phyloP scores from a whole-genome alignment of 495 filamentous ascomycete genomes.

The Penicillium samsonianum region DNA sequence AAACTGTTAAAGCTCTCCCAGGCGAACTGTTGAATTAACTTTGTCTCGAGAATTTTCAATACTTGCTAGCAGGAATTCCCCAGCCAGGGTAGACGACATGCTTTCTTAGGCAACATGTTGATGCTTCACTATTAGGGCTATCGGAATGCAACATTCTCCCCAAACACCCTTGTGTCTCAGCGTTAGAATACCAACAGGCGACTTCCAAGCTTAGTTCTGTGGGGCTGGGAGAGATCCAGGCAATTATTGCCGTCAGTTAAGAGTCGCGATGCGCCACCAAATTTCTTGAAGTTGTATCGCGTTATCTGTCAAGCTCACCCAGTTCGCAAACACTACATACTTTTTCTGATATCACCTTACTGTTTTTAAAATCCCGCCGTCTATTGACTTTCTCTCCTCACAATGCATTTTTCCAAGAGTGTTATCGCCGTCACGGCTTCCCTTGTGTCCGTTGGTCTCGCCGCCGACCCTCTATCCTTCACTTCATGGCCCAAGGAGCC shows the following conservation, averaged over 20 bases:
- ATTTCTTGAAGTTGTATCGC: constrained; percentile 1
- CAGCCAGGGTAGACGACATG: constrained; percentile 13
- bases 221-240: constrained; percentile 13
- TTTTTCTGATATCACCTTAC: constrained; percentile 9
- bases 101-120: constrained; percentile 9
- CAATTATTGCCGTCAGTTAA: constrained; percentile 18
- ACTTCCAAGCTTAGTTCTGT: constrained; percentile 14
- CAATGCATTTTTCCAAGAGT: constrained; percentile 30
- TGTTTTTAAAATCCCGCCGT: constrained; percentile 22
- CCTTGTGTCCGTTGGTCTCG: constrained; percentile 23
- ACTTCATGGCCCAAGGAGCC: constrained; percentile 42
- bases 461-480: constrained; percentile 44
- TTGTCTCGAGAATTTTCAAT: background rate
- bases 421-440: constrained; percentile 40
- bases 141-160: constrained; percentile 35
- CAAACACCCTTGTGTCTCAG: constrained; percentile 15
- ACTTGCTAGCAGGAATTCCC: constrained; percentile 15
- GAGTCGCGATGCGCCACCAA: constrained; percentile 26
- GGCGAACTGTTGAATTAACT: background rate
- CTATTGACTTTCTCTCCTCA: constrained; percentile 6
- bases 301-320: constrained; percentile 4
- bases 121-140: constrained; percentile 3
- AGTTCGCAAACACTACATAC: background rate
- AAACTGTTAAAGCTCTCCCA: too few species aligned
- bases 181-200: constrained; percentile 22